Base-by-base conservation (phyloP, 768 basidiomycete genomes). In the Stropharia rugosoannulata region DNA sequence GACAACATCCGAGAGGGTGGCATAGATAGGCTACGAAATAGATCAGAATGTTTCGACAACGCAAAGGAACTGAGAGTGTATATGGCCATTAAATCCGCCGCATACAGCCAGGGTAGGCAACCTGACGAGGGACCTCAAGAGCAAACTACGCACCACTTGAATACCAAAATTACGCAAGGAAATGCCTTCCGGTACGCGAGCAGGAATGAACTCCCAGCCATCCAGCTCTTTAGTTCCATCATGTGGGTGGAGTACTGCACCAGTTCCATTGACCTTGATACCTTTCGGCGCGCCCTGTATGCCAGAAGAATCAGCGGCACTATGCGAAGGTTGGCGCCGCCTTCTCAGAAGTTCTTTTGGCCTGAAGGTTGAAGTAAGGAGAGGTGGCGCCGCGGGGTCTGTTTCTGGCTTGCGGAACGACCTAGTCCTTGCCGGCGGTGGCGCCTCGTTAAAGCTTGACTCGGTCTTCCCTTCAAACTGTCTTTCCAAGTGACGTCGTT, bases 101-200 rank as follows among this genome's bases (percentile, higher is more conserved):
- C 12, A 25, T 45, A 27, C 10, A 27, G 10, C 19, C 22, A 45
- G 11, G 22, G 29, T n/a, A 15, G 6, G 7, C 43, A 27, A 19
- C 19, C 29, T 7, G 19, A 15, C 43, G 5, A 44, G 8, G 12
- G 11, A 44, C 16, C 11, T 8, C 16, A 12, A 13, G 19, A 22
- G 43, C 43, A 45, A 5, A 19, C 18, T 19, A 85, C 90, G 77
- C 66, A 93, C 89, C 61, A 89, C 83, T 70, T 95, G 94, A 56
- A 93, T 89, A 27, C 90, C 90, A 68, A 95, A 94, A 74, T 95
- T 93, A 60, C 94, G 78, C 64, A 92, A 72, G 57, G 85, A 88
- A 55, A 92, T 91, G 15, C 91, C 91, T 61, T 90, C 87, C 9
- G 91, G 91, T 53, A 93, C 87, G 51, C 76, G 77, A 12, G 81